Evolutionary conservation across 108 stramenopile species (phyloP).

Genomic region (Fragilariopsis cylindrus): DNA sequence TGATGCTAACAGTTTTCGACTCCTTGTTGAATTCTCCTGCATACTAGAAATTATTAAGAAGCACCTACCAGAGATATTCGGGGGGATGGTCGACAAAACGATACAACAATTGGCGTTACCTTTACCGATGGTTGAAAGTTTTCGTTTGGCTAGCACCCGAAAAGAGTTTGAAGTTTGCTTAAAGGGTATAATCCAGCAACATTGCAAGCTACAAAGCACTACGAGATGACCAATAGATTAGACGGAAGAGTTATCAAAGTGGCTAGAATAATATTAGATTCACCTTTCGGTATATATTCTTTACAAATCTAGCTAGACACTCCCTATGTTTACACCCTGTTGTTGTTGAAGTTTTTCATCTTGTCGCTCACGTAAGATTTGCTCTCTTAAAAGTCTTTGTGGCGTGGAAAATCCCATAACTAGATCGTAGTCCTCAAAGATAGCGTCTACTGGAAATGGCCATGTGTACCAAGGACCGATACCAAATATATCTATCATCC

Average conservation of each 20-base stretch:
- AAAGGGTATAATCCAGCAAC: slow-evolving; percentile 6
- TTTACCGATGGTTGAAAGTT: slow-evolving; percentile 13
- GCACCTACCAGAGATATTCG: slow-evolving; percentile 18
- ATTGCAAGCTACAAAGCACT: not conserved
- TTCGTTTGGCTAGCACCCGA: slow-evolving; percentile 14
- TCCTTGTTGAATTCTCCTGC: slow-evolving; percentile 23
- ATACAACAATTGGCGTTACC: slow-evolving; percentile 17
- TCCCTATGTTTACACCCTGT: not conserved
- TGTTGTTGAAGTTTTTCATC: slow-evolving; percentile 1
- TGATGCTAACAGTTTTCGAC: slow-evolving; percentile 34
- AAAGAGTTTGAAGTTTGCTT: slow-evolving; percentile 25
- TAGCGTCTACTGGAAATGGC: slow-evolving; percentile 79
- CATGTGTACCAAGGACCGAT: slow-evolving; percentile 73
- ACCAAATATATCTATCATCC: slow-evolving; percentile 82
- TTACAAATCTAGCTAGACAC: not conserved
- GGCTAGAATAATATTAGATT: no score
- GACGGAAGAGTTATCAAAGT: not conserved
- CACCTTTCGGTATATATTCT: not conserved
- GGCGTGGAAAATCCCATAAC: slow-evolving; percentile 85
- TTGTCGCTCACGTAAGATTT: slow-evolving; percentile 34
- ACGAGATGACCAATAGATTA: not conserved
- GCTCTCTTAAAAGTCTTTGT: slow-evolving; percentile 73
- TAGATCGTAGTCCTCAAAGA: slow-evolving; percentile 84
- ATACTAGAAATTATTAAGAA: slow-evolving; percentile 27
- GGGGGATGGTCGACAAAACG: not conserved